A percentile compares a stretch with the other conserved stretches of the same genome.
Conservation (phyloP, 495 filamentous ascomycete species). For the Letharia lupina region DNA sequence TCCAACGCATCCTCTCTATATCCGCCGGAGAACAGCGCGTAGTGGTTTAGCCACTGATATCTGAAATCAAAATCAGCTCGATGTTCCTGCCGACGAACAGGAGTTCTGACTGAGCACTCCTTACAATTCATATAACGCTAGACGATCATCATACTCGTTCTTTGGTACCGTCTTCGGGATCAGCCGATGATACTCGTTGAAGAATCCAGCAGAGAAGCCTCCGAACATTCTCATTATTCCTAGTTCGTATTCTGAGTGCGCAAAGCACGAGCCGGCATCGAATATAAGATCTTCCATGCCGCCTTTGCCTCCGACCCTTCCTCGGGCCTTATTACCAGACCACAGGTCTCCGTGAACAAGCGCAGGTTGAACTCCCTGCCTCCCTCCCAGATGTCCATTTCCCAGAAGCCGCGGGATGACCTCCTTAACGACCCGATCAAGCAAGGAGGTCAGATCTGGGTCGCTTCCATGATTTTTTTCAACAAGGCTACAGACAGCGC, state of each 20-base stretch:
- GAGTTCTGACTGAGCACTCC: conserved; percentile 27
- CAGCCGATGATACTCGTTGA: conserved; percentile 64
- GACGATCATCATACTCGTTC: conserved; percentile 74
- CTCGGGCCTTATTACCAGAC: conserved; percentile 70
- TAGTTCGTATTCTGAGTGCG: conserved; percentile 78
- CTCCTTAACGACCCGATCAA: conserved; percentile 50
- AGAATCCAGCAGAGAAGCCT: conserved; percentile 73
- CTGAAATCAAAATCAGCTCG: background rate
- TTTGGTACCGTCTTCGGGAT: conserved; percentile 72
- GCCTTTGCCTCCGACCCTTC: conserved; percentile 47
- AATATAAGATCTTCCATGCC: conserved; percentile 69
- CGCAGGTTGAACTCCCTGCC: conserved; percentile 54
- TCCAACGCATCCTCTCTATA: conserved; percentile 9
- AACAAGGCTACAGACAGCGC: conserved; percentile 48
- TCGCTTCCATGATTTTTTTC: conserved; percentile 57
- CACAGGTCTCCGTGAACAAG: conserved; percentile 90
- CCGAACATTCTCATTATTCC: conserved; percentile 97
- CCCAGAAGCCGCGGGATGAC: conserved; percentile 69
- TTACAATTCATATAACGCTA: conserved; percentile 73
- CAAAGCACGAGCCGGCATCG: conserved; percentile 71
- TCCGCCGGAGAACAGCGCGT: conserved; percentile 11
- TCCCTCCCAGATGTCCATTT: conserved; percentile 53
- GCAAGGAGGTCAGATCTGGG: conserved; percentile 45
- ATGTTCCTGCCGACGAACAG: too few relatives aligned
- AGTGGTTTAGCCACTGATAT: conserved; percentile 14